phyloP scores from a whole-genome alignment of 2,329 filamentous ascomycete genomes.

The Talaromyces islandicus region DNA sequence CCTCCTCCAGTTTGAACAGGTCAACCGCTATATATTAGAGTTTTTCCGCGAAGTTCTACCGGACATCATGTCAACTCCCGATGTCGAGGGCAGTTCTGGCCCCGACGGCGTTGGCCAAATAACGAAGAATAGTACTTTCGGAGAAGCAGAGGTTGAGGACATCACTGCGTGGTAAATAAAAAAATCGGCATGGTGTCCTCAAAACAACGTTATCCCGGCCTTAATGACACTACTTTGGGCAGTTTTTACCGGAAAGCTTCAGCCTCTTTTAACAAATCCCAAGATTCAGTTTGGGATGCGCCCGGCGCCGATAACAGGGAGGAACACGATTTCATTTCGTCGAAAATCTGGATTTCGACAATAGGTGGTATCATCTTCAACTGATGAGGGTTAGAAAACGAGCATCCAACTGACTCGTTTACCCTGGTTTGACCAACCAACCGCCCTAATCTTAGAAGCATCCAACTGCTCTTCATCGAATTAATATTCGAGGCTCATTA shows the following conservation, averaged over 20 bases:
- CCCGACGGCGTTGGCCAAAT: constrained; percentile 55
- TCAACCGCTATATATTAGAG: constrained; percentile 77
- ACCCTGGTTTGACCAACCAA: constrained; percentile 28
- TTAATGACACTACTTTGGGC: not conserved
- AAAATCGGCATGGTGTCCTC: not conserved
- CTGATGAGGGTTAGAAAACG: constrained; percentile 25
- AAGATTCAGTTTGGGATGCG: not conserved
- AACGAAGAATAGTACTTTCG: constrained; percentile 86
- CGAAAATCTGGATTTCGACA: constrained; percentile 1
- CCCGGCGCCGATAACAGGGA: not conserved
- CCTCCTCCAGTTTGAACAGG: constrained; percentile 92
- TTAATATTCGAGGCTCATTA: not conserved
- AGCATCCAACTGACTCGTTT: constrained; percentile 38
- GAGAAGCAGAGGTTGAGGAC: constrained; percentile 91
- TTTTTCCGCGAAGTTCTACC: constrained; percentile 80
- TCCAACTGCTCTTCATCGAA: constrained; percentile 37
- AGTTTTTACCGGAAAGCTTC: not conserved
- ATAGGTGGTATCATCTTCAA: constrained; percentile 21
- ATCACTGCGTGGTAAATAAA: constrained; percentile 77
- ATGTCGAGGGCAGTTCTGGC: constrained; percentile 40
- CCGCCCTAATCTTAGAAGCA: constrained; percentile 29
- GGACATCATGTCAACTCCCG: constrained; percentile 73
- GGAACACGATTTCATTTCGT: not conserved
- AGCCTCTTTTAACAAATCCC: not conserved
- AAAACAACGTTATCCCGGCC: not conserved